Conservation (phyloP, 2,329 filamentous ascomycete genomes). For the Pseudovirgaria hyperparasitica region DNA sequence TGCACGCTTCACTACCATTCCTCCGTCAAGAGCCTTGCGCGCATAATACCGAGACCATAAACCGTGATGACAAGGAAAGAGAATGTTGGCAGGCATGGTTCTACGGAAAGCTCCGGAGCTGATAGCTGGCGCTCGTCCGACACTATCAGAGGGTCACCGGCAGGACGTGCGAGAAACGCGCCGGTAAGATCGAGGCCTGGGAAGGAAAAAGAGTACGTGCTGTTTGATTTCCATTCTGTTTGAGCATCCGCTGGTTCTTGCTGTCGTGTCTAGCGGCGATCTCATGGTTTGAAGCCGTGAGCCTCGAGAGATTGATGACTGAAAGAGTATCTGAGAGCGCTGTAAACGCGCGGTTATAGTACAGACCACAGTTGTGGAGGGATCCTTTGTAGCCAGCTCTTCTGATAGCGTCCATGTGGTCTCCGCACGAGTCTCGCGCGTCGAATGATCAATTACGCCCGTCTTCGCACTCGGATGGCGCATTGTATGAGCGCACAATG, state of each 20-base stretch:
- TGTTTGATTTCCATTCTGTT: constrained; percentile 3
- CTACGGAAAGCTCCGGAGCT: constrained; percentile 51
- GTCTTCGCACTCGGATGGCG: no score
- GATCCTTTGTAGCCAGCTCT: no score
- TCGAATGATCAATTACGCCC: no score
- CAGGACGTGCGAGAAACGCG: constrained; percentile 24
- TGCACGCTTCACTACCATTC: background rate
- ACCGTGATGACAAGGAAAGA: constrained; percentile 65
- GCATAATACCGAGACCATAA: constrained; percentile 5
- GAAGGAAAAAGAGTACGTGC: constrained; percentile 37
- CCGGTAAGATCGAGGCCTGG: constrained; percentile 42
- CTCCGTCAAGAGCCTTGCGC: constrained; percentile 3
- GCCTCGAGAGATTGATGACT: no score
- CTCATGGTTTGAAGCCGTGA: no score
- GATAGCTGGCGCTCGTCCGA: constrained; percentile 54
- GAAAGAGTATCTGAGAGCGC: no score
- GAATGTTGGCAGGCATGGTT: constrained; percentile 50
- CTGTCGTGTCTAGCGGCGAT: no score
- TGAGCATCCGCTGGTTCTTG: no score
- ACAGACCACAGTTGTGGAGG: no score
- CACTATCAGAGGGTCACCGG: constrained; percentile 44
- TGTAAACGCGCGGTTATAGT: no score
- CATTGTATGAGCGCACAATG: constrained; percentile 3
- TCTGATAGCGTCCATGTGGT: no score
- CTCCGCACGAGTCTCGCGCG: no score